A percentile compares a stretch with the other conserved stretches of the same genome.
These are phyloP conservation scores for Phlebiopsis flavidoalba DNA, from an alignment of 768 basidiomycete genomes.

Conservation along the genomic window DNA sequence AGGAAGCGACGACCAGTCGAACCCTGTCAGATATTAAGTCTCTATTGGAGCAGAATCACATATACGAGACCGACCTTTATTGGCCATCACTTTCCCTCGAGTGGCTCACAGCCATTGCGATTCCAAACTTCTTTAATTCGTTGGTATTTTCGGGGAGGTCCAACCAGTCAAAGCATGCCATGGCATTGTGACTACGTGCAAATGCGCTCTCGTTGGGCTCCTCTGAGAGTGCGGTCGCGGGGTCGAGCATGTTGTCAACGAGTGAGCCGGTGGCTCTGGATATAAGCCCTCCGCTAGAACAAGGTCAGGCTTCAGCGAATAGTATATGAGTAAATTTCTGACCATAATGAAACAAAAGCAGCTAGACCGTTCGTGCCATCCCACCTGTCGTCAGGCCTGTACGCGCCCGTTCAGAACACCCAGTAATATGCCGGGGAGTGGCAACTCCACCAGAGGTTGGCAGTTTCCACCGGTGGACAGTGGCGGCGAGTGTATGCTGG, in stretches of 20 bases:
- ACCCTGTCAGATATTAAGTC: slow-evolving; percentile 17
- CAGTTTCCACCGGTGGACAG: no score
- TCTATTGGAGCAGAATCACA: not conserved
- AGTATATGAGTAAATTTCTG: not conserved
- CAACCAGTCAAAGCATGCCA: slow-evolving; percentile 8
- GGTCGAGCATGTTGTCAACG: slow-evolving; percentile 18
- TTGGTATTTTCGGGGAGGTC: slow-evolving; percentile 9
- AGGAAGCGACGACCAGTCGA: slow-evolving; percentile 21
- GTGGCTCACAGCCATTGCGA: slow-evolving; percentile 1
- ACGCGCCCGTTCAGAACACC: not conserved
- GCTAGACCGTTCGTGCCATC: slow-evolving; percentile 5
- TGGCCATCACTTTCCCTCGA: not conserved
- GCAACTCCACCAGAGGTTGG: no score
- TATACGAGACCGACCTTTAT: not conserved
- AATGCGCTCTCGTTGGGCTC: slow-evolving; percentile 13
- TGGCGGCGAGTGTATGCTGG: no score
- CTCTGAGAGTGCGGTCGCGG: slow-evolving; percentile 15
- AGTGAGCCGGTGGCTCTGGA: slow-evolving; percentile 10
- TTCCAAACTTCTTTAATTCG: slow-evolving; percentile 1
- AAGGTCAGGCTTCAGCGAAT: not conserved
- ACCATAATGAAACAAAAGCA: not conserved
- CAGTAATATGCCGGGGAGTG: no score
- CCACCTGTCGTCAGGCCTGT: not conserved
- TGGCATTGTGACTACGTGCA: slow-evolving; percentile 10
- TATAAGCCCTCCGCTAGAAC: not conserved